phyloP scores from a whole-genome alignment of 2,329 filamentous ascomycete genomes.

The Teratosphaeria pseudoeucalypti region DNA sequence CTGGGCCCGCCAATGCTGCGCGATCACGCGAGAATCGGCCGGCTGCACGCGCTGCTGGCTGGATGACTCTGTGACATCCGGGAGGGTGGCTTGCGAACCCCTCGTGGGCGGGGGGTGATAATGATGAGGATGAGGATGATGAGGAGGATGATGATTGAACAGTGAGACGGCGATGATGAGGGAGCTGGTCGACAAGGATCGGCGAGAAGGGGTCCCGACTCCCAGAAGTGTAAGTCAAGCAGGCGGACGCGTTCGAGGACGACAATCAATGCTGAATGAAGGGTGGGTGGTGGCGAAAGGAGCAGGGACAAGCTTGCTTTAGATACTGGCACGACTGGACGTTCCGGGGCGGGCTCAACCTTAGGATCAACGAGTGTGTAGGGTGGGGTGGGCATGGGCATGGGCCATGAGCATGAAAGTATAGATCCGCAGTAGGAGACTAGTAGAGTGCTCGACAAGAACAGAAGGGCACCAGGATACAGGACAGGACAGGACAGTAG shows the following conservation, averaged over 20 bases:
- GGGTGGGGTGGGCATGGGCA: background rate
- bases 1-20: slow-evolving; percentile 10
- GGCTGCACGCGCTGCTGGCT: background rate
- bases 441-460: slow-evolving; percentile 1
- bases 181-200: slow-evolving; percentile 2
- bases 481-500: background rate
- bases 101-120: background rate
- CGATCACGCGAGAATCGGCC: slow-evolving; percentile 8
- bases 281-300: slow-evolving; percentile 13
- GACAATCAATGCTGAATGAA: slow-evolving; percentile 21
- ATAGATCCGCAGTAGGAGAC: too few species aligned
- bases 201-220: background rate
- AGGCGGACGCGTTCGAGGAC: slow-evolving; percentile 7
- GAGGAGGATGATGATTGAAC: too few species aligned
- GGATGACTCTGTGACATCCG: slow-evolving; percentile 7
- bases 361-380: background rate
- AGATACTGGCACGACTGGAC: slow-evolving; percentile 9
- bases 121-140: too few species aligned
- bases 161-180: slow-evolving; percentile 4
- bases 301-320: slow-evolving; percentile 24
- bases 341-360: slow-evolving; percentile 2
- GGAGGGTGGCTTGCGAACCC: background rate
- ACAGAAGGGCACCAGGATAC: background rate
- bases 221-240: background rate
- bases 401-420: background rate